These are phyloP conservation scores for Hysterangium stoloniferum DNA, from an alignment of 768 basidiomycete species.

Conservation along the genomic window DNA sequence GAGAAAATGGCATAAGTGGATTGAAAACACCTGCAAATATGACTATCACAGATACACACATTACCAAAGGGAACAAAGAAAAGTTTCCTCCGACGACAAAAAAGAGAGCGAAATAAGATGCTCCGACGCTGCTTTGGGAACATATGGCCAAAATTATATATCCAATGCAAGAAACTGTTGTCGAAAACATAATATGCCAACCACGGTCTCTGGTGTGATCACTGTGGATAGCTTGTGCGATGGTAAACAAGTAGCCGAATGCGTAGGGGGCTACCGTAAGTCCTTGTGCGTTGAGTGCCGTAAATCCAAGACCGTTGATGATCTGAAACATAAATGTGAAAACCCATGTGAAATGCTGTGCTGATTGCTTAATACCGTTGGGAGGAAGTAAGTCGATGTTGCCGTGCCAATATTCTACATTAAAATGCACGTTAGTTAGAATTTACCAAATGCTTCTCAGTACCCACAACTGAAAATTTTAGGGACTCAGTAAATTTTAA, in stretches of 20 bases:
- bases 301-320: slow-evolving; percentile 49
- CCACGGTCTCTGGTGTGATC: slow-evolving; percentile 47
- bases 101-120: slow-evolving; percentile 51
- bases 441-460: not conserved
- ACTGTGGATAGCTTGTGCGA: slow-evolving; percentile 48
- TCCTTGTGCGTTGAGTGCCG: slow-evolving; percentile 48
- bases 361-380: slow-evolving; percentile 34
- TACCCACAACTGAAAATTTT: not conserved
- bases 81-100: slow-evolving; percentile 48
- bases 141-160: slow-evolving; percentile 48
- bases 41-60: slow-evolving; percentile 28
- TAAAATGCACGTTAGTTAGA: not conserved
- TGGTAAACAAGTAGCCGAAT: slow-evolving; percentile 48
- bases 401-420: slow-evolving; percentile 50
- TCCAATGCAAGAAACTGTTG: slow-evolving; percentile 38
- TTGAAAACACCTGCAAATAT: not conserved
- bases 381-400: slow-evolving; percentile 49
- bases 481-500: not conserved
- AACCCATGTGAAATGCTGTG: not conserved
- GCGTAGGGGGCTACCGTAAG: slow-evolving; percentile 51
- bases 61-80: slow-evolving; percentile 50
- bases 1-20: not conserved
- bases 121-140: slow-evolving; percentile 43
- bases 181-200: slow-evolving; percentile 47
- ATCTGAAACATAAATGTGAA: slow-evolving; percentile 26